These are phyloP conservation scores for Senna siamea DNA, from an alignment of 306 rosid species.

Conservation along the genomic window DNA sequence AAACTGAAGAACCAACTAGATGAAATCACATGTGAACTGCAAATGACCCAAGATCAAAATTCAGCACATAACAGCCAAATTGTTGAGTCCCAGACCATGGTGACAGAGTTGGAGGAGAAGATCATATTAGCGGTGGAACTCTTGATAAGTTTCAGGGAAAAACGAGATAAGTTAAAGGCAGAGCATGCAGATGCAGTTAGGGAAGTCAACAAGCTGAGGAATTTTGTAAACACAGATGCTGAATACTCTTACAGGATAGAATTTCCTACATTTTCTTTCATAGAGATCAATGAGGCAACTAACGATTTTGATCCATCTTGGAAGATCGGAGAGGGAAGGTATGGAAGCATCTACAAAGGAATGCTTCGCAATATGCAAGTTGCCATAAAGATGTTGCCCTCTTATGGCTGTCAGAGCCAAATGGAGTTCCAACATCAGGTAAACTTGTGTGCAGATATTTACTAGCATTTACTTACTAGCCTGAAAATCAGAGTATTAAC, in stretches of 20 bases:
- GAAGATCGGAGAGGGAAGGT: constrained; percentile 91
- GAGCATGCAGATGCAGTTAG: constrained; percentile 61
- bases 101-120: constrained; percentile 80
- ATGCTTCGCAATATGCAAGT: constrained; percentile 75
- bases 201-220: constrained; percentile 58
- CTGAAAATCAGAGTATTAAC: constrained; percentile 18
- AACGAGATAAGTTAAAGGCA: constrained; percentile 63
- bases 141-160: constrained; percentile 78
- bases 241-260: constrained; percentile 47
- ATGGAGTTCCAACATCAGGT: constrained; percentile 73
- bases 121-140: constrained; percentile 75
- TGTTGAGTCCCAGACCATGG: constrained; percentile 51
- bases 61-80: constrained; percentile 52
- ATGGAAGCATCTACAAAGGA: constrained; percentile 88
- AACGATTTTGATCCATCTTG: constrained; percentile 81
- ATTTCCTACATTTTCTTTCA: constrained; percentile 79
- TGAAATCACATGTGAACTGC: constrained; percentile 52
- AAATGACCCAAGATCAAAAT: constrained; percentile 55
- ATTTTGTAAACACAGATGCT: constrained; percentile 45
- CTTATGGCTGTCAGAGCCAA: constrained; percentile 77
- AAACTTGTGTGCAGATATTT: constrained; percentile 35
- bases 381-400: constrained; percentile 93
- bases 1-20: constrained; percentile 51
- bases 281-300: constrained; percentile 88
- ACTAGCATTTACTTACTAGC: background rate